These are phyloP conservation scores for Fraxinus sp. DNA, from an alignment of 305 asterid genomes.

Conservation along the genomic window DNA sequence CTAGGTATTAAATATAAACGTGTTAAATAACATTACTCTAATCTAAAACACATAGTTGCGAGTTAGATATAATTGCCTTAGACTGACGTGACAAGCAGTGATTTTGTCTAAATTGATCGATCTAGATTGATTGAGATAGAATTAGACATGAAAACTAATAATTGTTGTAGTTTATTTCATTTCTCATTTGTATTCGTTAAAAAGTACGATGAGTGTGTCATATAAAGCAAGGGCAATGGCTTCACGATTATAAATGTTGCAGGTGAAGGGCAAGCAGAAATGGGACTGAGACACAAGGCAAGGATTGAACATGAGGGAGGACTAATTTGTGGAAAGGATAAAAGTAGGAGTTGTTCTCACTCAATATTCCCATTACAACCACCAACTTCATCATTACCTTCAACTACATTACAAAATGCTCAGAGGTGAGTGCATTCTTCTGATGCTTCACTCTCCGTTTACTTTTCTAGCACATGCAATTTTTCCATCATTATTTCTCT, in stretches of 20 bases:
- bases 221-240: neutral
- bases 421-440: conserved; percentile 36
- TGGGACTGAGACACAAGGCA: conserved; percentile 22
- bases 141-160: neutral
- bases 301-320: conserved; percentile 12
- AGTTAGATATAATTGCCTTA: neutral
- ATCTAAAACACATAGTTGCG: neutral
- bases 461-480: neutral
- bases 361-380: conserved; percentile 1
- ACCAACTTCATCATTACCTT: conserved; percentile 24
- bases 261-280: conserved; percentile 30
- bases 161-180: neutral
- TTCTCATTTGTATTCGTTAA: neutral
- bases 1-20: no score
- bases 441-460: neutral
- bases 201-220: neutral
- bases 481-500: neutral
- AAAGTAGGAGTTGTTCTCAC: conserved; percentile 4
- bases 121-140: neutral
- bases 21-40: no score
- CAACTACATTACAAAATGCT: conserved; percentile 33
- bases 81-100: neutral
- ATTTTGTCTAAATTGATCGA: neutral
- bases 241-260: conserved; percentile 17
- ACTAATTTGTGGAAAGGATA: conserved; percentile 23